Conservation (phyloP, 2,329 filamentous ascomycete genomes). For the Aspergillus tanneri region DNA sequence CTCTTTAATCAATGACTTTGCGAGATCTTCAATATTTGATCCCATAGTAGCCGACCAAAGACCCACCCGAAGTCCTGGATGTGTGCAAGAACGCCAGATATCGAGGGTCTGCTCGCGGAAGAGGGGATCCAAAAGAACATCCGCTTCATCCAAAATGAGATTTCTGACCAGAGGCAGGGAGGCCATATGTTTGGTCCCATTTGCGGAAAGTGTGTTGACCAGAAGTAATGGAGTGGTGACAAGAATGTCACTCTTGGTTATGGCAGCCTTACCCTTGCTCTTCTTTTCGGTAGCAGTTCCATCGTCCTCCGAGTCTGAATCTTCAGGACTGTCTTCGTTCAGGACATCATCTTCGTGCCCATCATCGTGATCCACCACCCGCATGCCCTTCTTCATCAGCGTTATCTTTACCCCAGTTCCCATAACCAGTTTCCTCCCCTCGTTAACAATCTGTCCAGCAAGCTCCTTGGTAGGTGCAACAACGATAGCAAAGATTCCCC, state of each 20-base stretch:
- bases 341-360: slow-evolving; percentile 36
- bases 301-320: slow-evolving; percentile 41
- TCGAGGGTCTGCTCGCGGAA: slow-evolving; percentile 85
- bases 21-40: slow-evolving; percentile 81
- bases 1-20: slow-evolving; percentile 64
- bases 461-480: slow-evolving; percentile 79
- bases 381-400: slow-evolving; percentile 83
- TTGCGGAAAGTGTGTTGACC: slow-evolving; percentile 66
- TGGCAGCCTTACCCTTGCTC: slow-evolving; percentile 40
- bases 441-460: slow-evolving; percentile 75
- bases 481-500: slow-evolving; percentile 67
- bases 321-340: slow-evolving; percentile 40
- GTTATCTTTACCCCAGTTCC: slow-evolving; percentile 78
- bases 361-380: slow-evolving; percentile 54
- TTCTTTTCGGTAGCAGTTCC: slow-evolving; percentile 26
- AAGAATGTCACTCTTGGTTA: slow-evolving; percentile 73
- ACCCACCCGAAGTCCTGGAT: slow-evolving; percentile 67
- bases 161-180: slow-evolving; percentile 67
- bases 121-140: slow-evolving; percentile 86
- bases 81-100: slow-evolving; percentile 77
- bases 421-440: slow-evolving; percentile 75
- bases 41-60: slow-evolving; percentile 98
- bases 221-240: slow-evolving; percentile 79
- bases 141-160: slow-evolving; percentile 87
- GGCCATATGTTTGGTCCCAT: slow-evolving; percentile 43